Base-by-base conservation (phyloP, 2,329 filamentous ascomycete genomes). In the Claviceps sp. region DNA sequence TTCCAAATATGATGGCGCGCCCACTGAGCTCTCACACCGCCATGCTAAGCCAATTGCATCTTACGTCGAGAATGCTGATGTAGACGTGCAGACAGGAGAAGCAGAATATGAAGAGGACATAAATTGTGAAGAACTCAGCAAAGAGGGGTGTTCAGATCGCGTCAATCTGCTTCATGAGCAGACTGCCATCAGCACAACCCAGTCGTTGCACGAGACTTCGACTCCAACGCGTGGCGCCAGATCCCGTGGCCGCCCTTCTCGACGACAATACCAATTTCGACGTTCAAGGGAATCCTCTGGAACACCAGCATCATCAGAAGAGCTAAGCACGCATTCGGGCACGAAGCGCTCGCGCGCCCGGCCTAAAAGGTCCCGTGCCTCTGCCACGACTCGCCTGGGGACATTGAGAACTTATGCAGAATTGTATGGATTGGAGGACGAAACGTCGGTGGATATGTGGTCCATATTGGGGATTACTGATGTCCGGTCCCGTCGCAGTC, bases 1-100 rank as follows among this genome's bases (percentile, higher is more conserved):
- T 20, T 20, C 37, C 8, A 44, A 13, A 34, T 22, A n/a, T 40
- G 2, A n/a, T 13, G 20, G 22, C 7, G n/a, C 18, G 5, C 37
- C 70, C 2, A 72, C 78, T 18, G 66, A 74, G 37, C 75, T 75
- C 22, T 63, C 67, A 11, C 64, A 79, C 20, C 70, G 77, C 22
- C 75, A 78, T 54, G 74, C 77, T 8, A 76, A 72, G 56, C 76
- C 77, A 5, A 71, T 63, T 57, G 57, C 69, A 34, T 77, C 76
- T 1, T 80, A 79, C 51, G 63, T 72, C 2, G 75, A 78, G 48
- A 60, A 67, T 1, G 74, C 74, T 34, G 70, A 77, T 44, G 38
- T 56, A 38, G 67, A 70, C 6, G 52, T 61, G 8, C 68, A 69
- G 22, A 64, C 24, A 9, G 44, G 26, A 40, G 24, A 54, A 14